Percentiles rank a stretch among this genome's conserved stretches.
Conservation (phyloP, 1,284 basidiomycete species). For the Kalmanozyma brasiliensis region DNA sequence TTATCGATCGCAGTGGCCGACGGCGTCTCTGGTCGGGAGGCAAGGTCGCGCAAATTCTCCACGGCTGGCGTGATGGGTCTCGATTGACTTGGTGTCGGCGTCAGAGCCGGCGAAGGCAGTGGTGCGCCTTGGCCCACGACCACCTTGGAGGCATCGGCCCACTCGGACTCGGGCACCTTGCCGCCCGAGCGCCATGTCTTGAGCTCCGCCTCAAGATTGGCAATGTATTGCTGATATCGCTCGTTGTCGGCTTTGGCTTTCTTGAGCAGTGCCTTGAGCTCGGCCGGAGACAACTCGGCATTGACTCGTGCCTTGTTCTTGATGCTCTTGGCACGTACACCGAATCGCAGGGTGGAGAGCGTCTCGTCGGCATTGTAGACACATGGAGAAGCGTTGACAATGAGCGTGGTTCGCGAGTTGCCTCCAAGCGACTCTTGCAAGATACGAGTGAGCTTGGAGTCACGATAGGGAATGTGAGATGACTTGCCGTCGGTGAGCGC, state of each 20-base stretch:
- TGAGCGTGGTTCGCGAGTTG: slow-evolving; percentile 97
- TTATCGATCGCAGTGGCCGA: slow-evolving; percentile 86
- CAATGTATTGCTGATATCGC: slow-evolving; percentile 85
- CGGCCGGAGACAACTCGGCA: slow-evolving; percentile 93
- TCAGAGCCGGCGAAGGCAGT: slow-evolving; percentile 58
- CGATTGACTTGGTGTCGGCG: slow-evolving; percentile 41
- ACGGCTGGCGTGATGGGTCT: slow-evolving; percentile 79
- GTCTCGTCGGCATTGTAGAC: slow-evolving; percentile 97
- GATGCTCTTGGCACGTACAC: slow-evolving; percentile 94
- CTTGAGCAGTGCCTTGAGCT: slow-evolving; percentile 90
- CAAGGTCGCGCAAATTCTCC: slow-evolving; percentile 77
- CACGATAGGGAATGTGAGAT: slow-evolving; percentile 97
- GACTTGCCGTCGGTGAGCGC: slow-evolving; percentile 92
- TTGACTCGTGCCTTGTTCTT: slow-evolving; percentile 99
- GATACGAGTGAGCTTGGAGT: slow-evolving; percentile 98
- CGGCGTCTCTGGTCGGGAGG: slow-evolving; percentile 72
- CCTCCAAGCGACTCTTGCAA: slow-evolving; percentile 99
- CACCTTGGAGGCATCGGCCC: slow-evolving; percentile 79
- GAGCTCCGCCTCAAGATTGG: slow-evolving; percentile 89
- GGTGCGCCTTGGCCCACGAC: slow-evolving; percentile 60
- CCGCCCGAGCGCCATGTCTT: slow-evolving; percentile 90
- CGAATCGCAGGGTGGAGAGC: slow-evolving; percentile 95
- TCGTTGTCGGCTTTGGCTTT: slow-evolving; percentile 89
- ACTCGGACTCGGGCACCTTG: slow-evolving; percentile 84
- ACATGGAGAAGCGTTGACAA: slow-evolving; percentile 98